Evolutionary conservation across 192 early-diverging fungal genomes (phyloP).

Genomic region (Coemansia aciculifera): DNA sequence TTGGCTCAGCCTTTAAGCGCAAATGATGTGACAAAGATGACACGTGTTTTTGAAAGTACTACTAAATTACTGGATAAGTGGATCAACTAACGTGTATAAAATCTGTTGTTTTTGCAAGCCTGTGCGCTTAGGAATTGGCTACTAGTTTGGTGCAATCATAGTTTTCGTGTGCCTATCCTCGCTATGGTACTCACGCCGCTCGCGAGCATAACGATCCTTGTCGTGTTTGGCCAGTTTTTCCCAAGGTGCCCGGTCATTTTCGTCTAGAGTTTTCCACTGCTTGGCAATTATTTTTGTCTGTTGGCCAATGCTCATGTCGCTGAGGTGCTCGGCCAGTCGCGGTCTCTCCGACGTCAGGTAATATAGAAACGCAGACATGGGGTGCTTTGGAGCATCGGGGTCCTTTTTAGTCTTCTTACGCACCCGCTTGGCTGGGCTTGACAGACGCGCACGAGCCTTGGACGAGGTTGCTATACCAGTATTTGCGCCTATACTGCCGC

Average conservation of each 20-base stretch:
- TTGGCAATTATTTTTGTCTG: slow-evolving; percentile 75
- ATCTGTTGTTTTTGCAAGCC: neutral
- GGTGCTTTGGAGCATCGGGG: slow-evolving; percentile 79
- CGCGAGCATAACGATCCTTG: slow-evolving; percentile 65
- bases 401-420: slow-evolving; percentile 73
- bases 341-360: slow-evolving; percentile 70
- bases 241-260: slow-evolving; percentile 58
- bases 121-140: neutral
- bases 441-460: slow-evolving; percentile 28
- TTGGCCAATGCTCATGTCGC: slow-evolving; percentile 69
- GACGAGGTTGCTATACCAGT: slow-evolving; percentile 13
- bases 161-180: slow-evolving; percentile 25
- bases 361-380: slow-evolving; percentile 83
- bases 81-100: neutral
- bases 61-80: no score
- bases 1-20: no score
- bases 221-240: slow-evolving; percentile 56
- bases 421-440: slow-evolving; percentile 41
- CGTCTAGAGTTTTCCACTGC: slow-evolving; percentile 56
- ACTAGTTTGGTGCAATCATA: slow-evolving; percentile 15
- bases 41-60: neutral
- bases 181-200: slow-evolving; percentile 59
- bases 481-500: neutral
- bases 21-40: neutral
- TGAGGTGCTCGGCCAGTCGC: slow-evolving; percentile 61